Base-by-base conservation (phyloP, 78 protist genomes). In the Chrysochromulina parva region DNA sequence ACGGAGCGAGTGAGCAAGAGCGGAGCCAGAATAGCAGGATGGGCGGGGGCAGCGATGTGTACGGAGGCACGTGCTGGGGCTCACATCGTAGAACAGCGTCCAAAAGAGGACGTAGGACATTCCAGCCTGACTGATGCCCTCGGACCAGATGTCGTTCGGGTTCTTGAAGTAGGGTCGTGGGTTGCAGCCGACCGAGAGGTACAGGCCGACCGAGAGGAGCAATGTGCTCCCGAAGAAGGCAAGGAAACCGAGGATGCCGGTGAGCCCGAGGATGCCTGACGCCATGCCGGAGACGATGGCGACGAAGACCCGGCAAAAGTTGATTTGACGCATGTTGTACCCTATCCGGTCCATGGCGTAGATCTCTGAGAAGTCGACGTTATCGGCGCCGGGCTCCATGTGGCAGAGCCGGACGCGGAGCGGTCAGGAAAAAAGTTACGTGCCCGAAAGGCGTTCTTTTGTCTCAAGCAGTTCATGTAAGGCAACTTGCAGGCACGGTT, bases 31-130 rank as follows among this genome's bases (percentile, higher is more conserved):
- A 38, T 38, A 38, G 38, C 38, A 38, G 38, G 38, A 38, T 38
- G 38, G 38, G 38, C 38, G 38, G 38, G 38, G 38, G 38, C 38
- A 38, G 38, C 38, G 38, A 38, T 38, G 38, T 38, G 38, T 38
- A 38, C 38, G 38, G 38, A 38, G 38, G 38, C 38, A 38, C 38
- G 38, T 38, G 38, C 38, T 38, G 38, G 38, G 38, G 38, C 38
- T 38, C 38, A 78, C 11, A 19, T 78, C 86, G 62, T 50, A 78
- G 62, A 78, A 53, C 48, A 78, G 86, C 28, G 86, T 78, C 86
- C 86, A 78, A 19, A 78, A 78, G 62, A 78, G 38, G 86, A 78
- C 53, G 38, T 53, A 78, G 28, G 86, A 78, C 28, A 78, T 22
- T 16, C 50, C 9, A 11, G n/a, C 86, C 48, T 78, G 48, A 38